phyloP scores from a whole-genome alignment of 2,329 filamentous ascomycete species.

The Parafenestella ontariensis region DNA sequence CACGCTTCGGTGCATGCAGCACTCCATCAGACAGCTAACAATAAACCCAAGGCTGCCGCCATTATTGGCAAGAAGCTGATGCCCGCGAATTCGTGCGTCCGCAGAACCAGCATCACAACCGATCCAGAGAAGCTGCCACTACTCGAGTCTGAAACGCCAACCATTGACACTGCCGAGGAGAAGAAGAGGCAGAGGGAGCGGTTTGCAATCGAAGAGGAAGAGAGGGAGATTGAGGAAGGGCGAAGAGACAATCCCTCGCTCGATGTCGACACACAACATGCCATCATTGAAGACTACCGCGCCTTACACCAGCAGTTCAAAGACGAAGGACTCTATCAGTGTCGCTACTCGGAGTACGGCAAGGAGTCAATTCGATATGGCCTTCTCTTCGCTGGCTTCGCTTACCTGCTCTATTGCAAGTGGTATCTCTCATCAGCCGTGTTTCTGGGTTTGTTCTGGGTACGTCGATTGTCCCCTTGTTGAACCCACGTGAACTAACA shows the following conservation, averaged over 20 bases:
- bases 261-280: constrained; percentile 61
- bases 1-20: constrained; percentile 9
- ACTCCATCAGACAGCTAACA: constrained; percentile 23
- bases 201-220: constrained; percentile 44
- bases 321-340: constrained; percentile 65
- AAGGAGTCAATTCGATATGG: constrained; percentile 65
- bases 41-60: constrained; percentile 28
- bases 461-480: constrained; percentile 35
- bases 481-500: constrained; percentile 10
- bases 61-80: constrained; percentile 36
- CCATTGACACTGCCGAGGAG: constrained; percentile 14
- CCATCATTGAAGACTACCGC: constrained; percentile 64
- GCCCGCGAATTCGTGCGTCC: constrained; percentile 30
- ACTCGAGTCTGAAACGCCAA: constrained; percentile 9
- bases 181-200: constrained; percentile 33
- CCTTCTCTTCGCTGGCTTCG: constrained; percentile 59
- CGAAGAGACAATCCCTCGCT: constrained; percentile 57
- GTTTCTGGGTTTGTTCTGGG: constrained; percentile 69
- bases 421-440: constrained; percentile 67
- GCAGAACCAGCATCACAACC: constrained; percentile 17
- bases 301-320: constrained; percentile 62
- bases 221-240: constrained; percentile 49
- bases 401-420: constrained; percentile 53
- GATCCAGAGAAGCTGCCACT: constrained; percentile 35
- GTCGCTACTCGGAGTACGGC: constrained; percentile 64